Base-by-base conservation (phyloP, 495 filamentous ascomycete species). In the Durotheca rogersii region DNA sequence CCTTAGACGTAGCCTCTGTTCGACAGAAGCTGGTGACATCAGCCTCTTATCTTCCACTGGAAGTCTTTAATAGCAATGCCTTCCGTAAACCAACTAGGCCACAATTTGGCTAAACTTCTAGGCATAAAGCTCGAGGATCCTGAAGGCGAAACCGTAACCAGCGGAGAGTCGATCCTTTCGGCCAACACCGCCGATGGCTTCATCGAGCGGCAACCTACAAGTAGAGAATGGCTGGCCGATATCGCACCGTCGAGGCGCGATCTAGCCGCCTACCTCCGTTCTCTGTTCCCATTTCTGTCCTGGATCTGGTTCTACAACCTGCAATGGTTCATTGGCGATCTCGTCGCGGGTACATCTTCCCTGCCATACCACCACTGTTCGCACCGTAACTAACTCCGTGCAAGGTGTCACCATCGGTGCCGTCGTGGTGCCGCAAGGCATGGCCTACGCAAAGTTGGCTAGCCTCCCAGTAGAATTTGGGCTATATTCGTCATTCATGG, bases 401-500 rank as follows among this genome's bases (percentile, higher is more conserved):
- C 11, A 35, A 90, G 88, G 88, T 62, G 86, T 98, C 62, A 98
- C 93, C 4, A 91, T 97, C 42, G 93, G 93, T 44, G 86, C 86
- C 40, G 92, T 99, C 25, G 93, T 99, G 15, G 88, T 99, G 20
- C 93, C 93, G 4, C 93, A 99, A 63, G 87, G 88, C 47, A 97
- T 99, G 93, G 91, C 94, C 1, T 99, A 99, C 68, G 92, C 93
- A 17, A 78, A 85, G 54, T 73, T 99, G 31, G 93, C 93, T 6
- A 73, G 82, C 32, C 76, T 99, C 15, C 72, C 76, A 0, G 81
- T 85, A 2, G 76, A 99, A 62, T 99, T 81, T 61, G 93, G 93
- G 41, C 73, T 99, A 0, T 99, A 99, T 65, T 93, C 92, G 0
- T 96, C 92, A 0, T 99, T 99, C 61, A 95, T 97, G 86, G 93